Conservation (phyloP, 148 eudicot species). For the Hydrangea macrophylla region DNA sequence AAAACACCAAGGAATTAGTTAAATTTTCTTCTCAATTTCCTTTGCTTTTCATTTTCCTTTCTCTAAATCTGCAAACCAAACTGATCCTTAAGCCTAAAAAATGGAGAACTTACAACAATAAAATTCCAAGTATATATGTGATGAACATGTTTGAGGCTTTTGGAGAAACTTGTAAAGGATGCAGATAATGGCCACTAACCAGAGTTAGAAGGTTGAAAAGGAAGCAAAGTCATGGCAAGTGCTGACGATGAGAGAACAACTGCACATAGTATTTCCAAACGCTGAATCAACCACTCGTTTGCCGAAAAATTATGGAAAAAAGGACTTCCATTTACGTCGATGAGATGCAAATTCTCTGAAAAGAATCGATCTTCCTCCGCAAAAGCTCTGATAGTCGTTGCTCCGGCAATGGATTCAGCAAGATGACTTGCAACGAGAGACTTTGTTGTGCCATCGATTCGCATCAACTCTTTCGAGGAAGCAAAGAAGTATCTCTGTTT, state of each 20-base stretch:
- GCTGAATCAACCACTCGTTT: constrained; percentile 59
- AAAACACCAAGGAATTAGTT: too few relatives aligned
- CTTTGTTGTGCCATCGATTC: too few relatives aligned
- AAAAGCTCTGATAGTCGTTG: constrained; percentile 59
- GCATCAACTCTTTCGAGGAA: constrained; percentile 57
- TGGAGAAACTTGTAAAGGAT: not conserved
- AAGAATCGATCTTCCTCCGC: constrained; percentile 51
- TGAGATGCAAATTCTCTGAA: constrained; percentile 27
- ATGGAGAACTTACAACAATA: too few relatives aligned
- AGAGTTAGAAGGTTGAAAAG: constrained; percentile 29
- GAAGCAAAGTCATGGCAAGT: constrained; percentile 41
- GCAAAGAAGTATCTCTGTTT: constrained; percentile 48
- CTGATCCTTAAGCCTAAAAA: too few relatives aligned
- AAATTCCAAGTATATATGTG: too few relatives aligned
- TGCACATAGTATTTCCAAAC: constrained; percentile 50
- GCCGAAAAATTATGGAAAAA: constrained; percentile 53
- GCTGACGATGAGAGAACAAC: constrained; percentile 43
- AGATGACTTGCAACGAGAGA: constrained; percentile 45
- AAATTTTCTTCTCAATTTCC: too few relatives aligned
- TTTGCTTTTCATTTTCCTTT: too few relatives aligned
- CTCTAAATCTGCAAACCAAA: too few relatives aligned
- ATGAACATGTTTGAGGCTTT: too few relatives aligned
- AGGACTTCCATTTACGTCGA: constrained; percentile 46
- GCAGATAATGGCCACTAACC: constrained; percentile 21
- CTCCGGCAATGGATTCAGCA: constrained; percentile 58